Base-by-base conservation (phyloP, 225 moss, liverwort and hornwort genomes). In the Ulota crispa region DNA sequence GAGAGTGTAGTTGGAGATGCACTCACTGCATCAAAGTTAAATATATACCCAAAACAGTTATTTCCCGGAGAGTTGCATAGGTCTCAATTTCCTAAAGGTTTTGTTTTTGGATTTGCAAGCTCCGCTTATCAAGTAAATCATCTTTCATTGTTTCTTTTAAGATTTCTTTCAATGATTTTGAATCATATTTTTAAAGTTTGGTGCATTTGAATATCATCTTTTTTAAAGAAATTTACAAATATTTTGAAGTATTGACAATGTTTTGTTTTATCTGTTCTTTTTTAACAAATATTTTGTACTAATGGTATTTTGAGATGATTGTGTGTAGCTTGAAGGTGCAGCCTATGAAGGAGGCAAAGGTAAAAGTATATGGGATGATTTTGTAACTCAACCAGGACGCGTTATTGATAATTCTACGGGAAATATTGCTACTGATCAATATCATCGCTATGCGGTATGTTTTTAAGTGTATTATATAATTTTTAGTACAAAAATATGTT, bases 271-370 rank as follows among this genome's bases (percentile, higher is more conserved):
- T 70, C 28, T 47, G 9, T 47, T 39, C n/a, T 50, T 18, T 50
- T 5, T 50, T 50, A 50, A 50, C 16, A 50, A 50, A 50, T 0
- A 18, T 6, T 50, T 50, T 50, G 50, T 6, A 50, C 50, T 5
- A 50, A 50, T 16, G 50, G 50, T 50, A 18, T 1, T 12, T 28
- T 72, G 0, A 2, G 3, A 4, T 5, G 9, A 3, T 36, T 78
- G 18, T 62, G 1, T 76, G 9, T 20, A 89, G 89, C 79, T 89
- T 45, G 89, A 89, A 68, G 89, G 89, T 71, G 89, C 79, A 11
- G 71, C 86, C 4, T 81, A 54, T 41, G 84, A 84, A 80, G 82
- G 84, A 41, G 82, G 79, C 6, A 89, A 89, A 76, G 89, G 89
- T 0, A 26, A 24, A 64, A 89, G 89, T 0, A 89, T 89, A 27